A percentile compares a stretch with the other conserved stretches of the same genome.
These are phyloP conservation scores for Penicillium sp. DNA, from an alignment of 2,329 filamentous ascomycete genomes.

Conservation along the genomic window DNA sequence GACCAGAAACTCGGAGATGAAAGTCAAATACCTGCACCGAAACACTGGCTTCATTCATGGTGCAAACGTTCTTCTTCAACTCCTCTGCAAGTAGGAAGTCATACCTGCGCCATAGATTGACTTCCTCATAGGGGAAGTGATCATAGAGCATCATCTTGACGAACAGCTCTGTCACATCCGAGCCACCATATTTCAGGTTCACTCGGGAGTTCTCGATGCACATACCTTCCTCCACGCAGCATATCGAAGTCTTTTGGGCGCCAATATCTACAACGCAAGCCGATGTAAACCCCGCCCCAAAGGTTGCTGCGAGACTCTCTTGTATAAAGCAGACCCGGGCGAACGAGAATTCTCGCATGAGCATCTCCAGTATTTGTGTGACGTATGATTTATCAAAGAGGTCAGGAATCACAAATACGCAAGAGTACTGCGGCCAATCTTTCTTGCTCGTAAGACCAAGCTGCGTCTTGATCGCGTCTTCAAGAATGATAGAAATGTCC, in stretches of 20 bases:
- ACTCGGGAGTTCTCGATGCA: constrained; percentile 92
- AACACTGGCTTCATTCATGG: constrained; percentile 86
- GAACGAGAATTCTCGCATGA: constrained; percentile 89
- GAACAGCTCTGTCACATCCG: constrained; percentile 91
- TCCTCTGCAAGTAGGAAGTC: constrained; percentile 95
- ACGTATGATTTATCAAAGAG: constrained; percentile 95
- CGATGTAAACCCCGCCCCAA: constrained; percentile 91
- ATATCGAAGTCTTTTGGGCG: constrained; percentile 95
- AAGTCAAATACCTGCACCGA: constrained; percentile 89
- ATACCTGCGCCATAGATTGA: constrained; percentile 87
- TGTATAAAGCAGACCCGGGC: constrained; percentile 91
- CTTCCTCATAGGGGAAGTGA: constrained; percentile 92
- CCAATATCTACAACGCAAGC: constrained; percentile 96
- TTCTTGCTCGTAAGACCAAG: constrained; percentile 77
- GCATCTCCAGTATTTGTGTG: constrained; percentile 79
- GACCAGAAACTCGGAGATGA: constrained; percentile 83
- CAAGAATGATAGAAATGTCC: constrained; percentile 85
- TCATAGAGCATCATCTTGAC: constrained; percentile 98
- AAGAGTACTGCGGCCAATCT: constrained; percentile 89
- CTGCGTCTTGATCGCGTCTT: constrained; percentile 84
- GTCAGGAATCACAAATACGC: constrained; percentile 96
- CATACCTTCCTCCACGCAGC: constrained; percentile 95
- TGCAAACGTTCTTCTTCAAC: constrained; percentile 90
- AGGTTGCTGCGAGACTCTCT: constrained; percentile 92
- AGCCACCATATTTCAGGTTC: constrained; percentile 92